Percentiles rank a stretch among this genome's conserved stretches.
Evolutionary conservation across 1,139 yeast genomes (phyloP).

Genomic region (Debaryomyces sp.): DNA sequence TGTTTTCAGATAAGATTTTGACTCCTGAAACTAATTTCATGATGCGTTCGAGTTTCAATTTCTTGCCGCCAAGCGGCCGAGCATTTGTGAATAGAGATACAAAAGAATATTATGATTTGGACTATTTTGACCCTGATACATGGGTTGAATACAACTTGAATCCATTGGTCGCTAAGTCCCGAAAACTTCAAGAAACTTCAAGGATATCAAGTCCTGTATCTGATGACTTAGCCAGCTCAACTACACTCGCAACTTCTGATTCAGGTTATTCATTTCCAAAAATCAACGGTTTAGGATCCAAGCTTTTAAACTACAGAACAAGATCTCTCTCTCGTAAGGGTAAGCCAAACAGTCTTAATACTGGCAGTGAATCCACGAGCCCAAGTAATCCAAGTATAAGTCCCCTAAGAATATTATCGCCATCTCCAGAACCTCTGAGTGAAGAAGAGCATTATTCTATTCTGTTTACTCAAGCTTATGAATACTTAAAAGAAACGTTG

Average conservation of each 20-base stretch:
- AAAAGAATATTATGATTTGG: conserved; percentile 62
- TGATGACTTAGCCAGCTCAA: neutral
- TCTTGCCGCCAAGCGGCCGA: conserved; percentile 74
- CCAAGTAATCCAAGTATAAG: neutral
- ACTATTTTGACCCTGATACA: conserved; percentile 75
- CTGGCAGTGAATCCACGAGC: neutral
- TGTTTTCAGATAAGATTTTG: conserved; percentile 71
- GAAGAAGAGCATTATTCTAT: conserved; percentile 20
- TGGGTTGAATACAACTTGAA: conserved; percentile 80
- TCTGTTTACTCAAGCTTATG: conserved; percentile 63
- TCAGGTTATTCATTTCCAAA: conserved; percentile 21
- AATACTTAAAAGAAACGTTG: conserved; percentile 65
- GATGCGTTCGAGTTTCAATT: conserved; percentile 82
- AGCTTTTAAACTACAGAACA: conserved; percentile 23
- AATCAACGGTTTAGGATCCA: conserved; percentile 25
- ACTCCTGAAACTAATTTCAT: conserved; percentile 83
- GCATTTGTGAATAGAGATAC: conserved; percentile 68
- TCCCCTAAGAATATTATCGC: conserved; percentile 5
- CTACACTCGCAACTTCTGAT: neutral
- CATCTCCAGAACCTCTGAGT: neutral
- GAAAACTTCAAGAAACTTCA: conserved; percentile 22
- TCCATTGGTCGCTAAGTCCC: conserved; percentile 63
- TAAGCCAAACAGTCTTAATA: conserved; percentile 9
- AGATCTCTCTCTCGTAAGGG: conserved; percentile 17
- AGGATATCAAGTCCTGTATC: neutral